phyloP scores from a whole-genome alignment of 2,329 filamentous ascomycete genomes.

The Aspergillus sp. region DNA sequence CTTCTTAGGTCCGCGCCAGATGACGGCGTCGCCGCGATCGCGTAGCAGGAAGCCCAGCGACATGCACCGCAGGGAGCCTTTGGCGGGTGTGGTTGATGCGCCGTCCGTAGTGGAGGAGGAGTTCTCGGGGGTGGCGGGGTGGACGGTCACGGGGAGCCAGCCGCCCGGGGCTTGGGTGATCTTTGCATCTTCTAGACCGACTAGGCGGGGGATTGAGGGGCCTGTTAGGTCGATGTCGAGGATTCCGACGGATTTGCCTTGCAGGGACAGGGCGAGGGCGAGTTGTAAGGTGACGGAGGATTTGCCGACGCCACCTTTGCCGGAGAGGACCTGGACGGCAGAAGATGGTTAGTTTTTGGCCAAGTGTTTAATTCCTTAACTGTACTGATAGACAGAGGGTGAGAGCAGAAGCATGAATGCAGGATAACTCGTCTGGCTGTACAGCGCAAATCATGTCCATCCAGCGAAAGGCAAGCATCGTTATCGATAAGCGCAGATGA shows the following conservation, averaged over 20 bases:
- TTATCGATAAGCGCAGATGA: slow-evolving; percentile 42
- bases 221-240: slow-evolving; percentile 96
- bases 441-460: background rate
- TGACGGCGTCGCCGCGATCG: slow-evolving; percentile 82
- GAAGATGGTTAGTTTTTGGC: slow-evolving; percentile 10
- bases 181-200: slow-evolving; percentile 83
- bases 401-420: background rate
- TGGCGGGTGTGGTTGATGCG: slow-evolving; percentile 19
- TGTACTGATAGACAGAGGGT: background rate
- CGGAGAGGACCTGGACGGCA: slow-evolving; percentile 68
- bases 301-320: slow-evolving; percentile 97
- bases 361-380: background rate
- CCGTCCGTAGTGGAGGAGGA: background rate
- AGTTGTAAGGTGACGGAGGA: slow-evolving; percentile 97
- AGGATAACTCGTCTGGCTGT: background rate
- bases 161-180: slow-evolving; percentile 88
- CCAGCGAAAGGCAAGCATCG: slow-evolving; percentile 9
- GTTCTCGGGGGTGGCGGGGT: slow-evolving; percentile 47
- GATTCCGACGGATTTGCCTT: slow-evolving; percentile 87
- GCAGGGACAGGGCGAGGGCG: slow-evolving; percentile 80
- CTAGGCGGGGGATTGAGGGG: slow-evolving; percentile 92
- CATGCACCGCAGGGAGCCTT: slow-evolving; percentile 66
- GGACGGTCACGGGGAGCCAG: slow-evolving; percentile 87
- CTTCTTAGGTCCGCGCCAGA: slow-evolving; percentile 98
- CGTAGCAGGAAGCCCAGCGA: slow-evolving; percentile 88